Percentiles rank a stretch among this genome's conserved stretches.
Conservation (phyloP, 257 asterid species). For the Solanum microdontum region DNA sequence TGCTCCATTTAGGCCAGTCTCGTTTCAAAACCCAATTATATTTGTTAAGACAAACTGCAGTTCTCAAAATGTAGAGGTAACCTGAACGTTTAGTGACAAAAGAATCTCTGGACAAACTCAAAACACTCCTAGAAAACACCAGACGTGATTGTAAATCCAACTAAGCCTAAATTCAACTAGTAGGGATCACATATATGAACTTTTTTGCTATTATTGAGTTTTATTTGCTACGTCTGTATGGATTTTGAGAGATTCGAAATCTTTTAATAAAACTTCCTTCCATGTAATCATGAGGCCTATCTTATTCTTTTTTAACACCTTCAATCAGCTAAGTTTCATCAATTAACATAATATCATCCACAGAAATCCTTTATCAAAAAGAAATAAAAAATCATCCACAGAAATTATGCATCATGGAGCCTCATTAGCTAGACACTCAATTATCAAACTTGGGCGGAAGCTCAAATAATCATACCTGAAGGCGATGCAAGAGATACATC, state of each 20-base stretch:
- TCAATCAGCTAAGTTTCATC: neutral
- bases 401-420: neutral
- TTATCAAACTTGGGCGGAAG: slow-evolving; percentile 7
- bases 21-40: neutral
- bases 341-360: neutral
- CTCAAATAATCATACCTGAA: slow-evolving; percentile 57
- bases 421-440: neutral
- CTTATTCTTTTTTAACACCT: neutral
- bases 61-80: neutral
- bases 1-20: neutral
- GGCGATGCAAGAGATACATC: slow-evolving; percentile 97
- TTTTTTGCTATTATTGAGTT: neutral
- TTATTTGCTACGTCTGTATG: neutral
- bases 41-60: neutral
- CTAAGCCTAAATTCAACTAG: neutral
- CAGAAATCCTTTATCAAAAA: neutral
- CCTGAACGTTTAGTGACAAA: neutral
- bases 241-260: neutral
- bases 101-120: neutral
- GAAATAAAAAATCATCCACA: neutral
- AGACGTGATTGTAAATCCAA: neutral
- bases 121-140: neutral
- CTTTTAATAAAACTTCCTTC: neutral
- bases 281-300: neutral
- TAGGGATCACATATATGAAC: neutral